Evolutionary conservation across 2,329 filamentous ascomycete species (phyloP).

Genomic region (Colletotrichum scovillei): DNA sequence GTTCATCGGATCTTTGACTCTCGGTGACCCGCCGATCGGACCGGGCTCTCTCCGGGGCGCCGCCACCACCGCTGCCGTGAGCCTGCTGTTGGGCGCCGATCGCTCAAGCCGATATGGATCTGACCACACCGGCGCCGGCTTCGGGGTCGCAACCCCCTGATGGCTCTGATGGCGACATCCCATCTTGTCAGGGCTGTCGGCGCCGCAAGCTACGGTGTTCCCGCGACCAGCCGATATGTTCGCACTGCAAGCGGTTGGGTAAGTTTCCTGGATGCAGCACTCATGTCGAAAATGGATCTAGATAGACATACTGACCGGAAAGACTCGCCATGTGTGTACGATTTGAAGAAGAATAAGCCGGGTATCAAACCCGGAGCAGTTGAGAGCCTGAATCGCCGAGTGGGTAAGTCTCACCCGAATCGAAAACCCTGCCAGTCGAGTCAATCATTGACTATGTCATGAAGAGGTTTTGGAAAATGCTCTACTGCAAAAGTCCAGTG

Average conservation of each 20-base stretch:
- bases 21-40: neutral
- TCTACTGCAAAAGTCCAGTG: slow-evolving; percentile 23
- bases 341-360: slow-evolving; percentile 40
- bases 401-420: slow-evolving; percentile 32
- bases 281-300: neutral
- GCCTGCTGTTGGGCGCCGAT: slow-evolving; percentile 21
- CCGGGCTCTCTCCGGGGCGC: neutral
- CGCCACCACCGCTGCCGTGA: neutral
- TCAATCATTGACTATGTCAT: neutral
- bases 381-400: slow-evolving; percentile 37
- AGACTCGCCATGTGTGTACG: slow-evolving; percentile 41
- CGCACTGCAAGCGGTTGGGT: slow-evolving; percentile 45
- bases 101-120: slow-evolving; percentile 13
- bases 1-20: neutral
- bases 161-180: slow-evolving; percentile 36
- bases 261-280: neutral
- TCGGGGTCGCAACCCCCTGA: slow-evolving; percentile 16
- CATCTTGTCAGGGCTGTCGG: slow-evolving; percentile 48
- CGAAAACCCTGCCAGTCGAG: too few species aligned
- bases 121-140: slow-evolving; percentile 5
- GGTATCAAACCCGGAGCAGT: slow-evolving; percentile 41
- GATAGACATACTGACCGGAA: slow-evolving; percentile 6
- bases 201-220: slow-evolving; percentile 48
- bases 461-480: slow-evolving; percentile 34
- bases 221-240: slow-evolving; percentile 46